Evolutionary conservation across 1,139 yeast genomes (phyloP).

Genomic region (Taiozyma onychis): DNA sequence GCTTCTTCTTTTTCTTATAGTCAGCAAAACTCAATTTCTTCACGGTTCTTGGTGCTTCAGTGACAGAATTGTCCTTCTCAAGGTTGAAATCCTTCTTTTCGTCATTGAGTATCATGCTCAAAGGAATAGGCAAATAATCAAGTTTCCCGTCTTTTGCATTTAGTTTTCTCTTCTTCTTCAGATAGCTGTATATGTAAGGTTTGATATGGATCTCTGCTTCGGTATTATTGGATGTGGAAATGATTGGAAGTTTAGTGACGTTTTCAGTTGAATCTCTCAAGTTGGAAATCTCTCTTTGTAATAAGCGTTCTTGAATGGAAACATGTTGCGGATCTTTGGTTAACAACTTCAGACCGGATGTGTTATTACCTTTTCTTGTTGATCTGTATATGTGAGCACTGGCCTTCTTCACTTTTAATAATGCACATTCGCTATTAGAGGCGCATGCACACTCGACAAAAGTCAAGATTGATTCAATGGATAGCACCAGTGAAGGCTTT

Average conservation of each 20-base stretch:
- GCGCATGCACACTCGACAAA: conserved; percentile 71
- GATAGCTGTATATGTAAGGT: conserved; percentile 18
- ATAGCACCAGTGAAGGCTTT: conserved; percentile 49
- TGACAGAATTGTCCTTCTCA: background rate
- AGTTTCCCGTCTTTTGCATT: conserved; percentile 12
- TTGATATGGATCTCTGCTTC: conserved; percentile 14
- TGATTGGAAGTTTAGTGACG: conserved; percentile 7
- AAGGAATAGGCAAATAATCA: conserved; percentile 27
- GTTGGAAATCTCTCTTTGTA: conserved; percentile 16
- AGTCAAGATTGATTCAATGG: conserved; percentile 55
- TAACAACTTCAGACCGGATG: conserved; percentile 24
- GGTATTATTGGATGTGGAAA: conserved; percentile 1
- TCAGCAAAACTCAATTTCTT: conserved; percentile 82
- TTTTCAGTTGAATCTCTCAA: conserved; percentile 12
- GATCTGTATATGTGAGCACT: conserved; percentile 51
- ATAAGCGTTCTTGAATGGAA: conserved; percentile 28
- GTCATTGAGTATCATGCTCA: conserved; percentile 7
- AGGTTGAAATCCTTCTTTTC: background rate
- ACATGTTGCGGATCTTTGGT: conserved; percentile 27
- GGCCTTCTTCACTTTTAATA: conserved; percentile 57
- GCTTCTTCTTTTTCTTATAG: conserved; percentile 64
- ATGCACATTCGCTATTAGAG: conserved; percentile 44
- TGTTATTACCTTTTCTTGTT: conserved; percentile 43
- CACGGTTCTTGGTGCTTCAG: conserved; percentile 13
- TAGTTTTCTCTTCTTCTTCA: conserved; percentile 9